Percentiles rank a stretch among this genome's conserved stretches.
Conservation (phyloP, 345 rosid genomes). For the Rubroshorea leprosula region DNA sequence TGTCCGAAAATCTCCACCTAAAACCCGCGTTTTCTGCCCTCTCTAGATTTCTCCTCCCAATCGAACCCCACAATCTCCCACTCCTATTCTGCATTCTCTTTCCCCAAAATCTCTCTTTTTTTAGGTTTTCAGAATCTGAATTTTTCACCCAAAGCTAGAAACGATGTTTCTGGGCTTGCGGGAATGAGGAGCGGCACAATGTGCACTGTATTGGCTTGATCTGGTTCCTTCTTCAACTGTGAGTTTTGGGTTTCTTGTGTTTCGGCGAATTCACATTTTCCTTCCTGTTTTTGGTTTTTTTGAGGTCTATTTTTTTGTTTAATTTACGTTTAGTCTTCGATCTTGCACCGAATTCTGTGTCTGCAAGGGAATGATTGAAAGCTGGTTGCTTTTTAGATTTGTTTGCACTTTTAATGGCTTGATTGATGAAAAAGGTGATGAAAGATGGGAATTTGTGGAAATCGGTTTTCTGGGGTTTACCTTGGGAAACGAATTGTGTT, state of each 20-base stretch:
- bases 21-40: constrained; percentile 14
- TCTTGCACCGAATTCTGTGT: constrained; percentile 13
- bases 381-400: constrained; percentile 1
- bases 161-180: constrained; percentile 3
- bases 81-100: neutral
- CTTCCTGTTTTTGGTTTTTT: neutral
- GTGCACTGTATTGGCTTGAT: constrained; percentile 6
- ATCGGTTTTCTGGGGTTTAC: neutral
- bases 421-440: too few relatives aligned
- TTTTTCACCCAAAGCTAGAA: too few relatives aligned
- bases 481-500: constrained; percentile 1
- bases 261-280: too few relatives aligned
- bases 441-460: neutral
- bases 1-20: constrained; percentile 6
- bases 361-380: neutral
- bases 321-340: neutral
- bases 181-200: constrained; percentile 5
- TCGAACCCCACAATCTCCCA: constrained; percentile 9
- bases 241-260: neutral
- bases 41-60: constrained; percentile 18
- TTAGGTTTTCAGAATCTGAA: constrained; percentile 3
- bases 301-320: neutral
- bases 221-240: constrained; percentile 12
- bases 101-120: constrained; percentile 5
- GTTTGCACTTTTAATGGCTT: too few relatives aligned